Conservation (phyloP, 1,284 basidiomycete species). For the Austroboletus novae-zelandiae region DNA sequence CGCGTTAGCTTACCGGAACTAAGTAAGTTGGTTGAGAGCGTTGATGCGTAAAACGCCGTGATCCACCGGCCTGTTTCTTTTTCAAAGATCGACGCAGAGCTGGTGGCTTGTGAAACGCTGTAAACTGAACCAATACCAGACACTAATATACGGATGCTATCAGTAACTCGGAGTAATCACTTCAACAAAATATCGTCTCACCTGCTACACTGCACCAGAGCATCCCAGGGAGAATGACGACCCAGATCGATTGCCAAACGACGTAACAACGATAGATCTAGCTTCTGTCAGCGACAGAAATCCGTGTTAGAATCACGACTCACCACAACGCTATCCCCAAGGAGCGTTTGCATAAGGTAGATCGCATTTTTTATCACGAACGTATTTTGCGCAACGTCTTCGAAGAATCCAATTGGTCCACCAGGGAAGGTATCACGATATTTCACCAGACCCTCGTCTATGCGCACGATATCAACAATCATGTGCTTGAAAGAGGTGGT, state of each 20-base stretch:
- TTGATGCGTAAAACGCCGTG: constrained; percentile 26
- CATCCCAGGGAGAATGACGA: constrained; percentile 23
- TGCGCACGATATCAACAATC: constrained; percentile 19
- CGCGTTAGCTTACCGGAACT: constrained; percentile 23
- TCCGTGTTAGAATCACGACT: not conserved
- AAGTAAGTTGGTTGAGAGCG: constrained; percentile 26
- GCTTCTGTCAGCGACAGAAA: not conserved
- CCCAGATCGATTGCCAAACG: constrained; percentile 24
- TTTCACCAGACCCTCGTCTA: constrained; percentile 22
- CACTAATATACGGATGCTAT: not conserved
- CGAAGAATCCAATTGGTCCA: constrained; percentile 21
- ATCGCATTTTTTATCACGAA: constrained; percentile 23
- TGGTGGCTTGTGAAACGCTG: constrained; percentile 13
- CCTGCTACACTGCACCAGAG: constrained; percentile 21
- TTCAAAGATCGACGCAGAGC: constrained; percentile 24
- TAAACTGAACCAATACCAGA: constrained; percentile 9
- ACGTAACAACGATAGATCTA: constrained; percentile 33
- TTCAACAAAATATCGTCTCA: not conserved
- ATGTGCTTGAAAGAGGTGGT: constrained; percentile 15
- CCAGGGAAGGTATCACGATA: constrained; percentile 18
- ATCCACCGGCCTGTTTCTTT: constrained; percentile 31
- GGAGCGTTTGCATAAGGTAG: constrained; percentile 22
- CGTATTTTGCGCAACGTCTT: constrained; percentile 14
- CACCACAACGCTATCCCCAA: constrained; percentile 21
- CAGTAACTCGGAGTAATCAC: too few species aligned